Base-by-base conservation (phyloP, 73 alveolate species). In the Paramecium sonneborni region DNA sequence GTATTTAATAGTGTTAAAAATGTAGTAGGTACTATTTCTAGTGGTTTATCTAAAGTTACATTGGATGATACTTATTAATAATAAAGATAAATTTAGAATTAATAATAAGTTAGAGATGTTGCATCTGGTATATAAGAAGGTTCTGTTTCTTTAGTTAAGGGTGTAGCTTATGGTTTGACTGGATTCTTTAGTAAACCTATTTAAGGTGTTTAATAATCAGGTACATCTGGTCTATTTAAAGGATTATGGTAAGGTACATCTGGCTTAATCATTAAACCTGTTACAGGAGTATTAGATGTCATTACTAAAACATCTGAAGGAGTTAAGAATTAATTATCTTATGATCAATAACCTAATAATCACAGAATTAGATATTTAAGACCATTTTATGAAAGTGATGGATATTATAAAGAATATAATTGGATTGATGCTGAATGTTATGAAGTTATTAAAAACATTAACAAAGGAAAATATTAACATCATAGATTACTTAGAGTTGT, bases 271-370 rank as follows among this genome's bases (percentile, higher is more conserved):
- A 92, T 98, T 32, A 95, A 98, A 46, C 99, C 99, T 28, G 84
- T 96, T 7, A 76, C 96, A 30, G 99, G 99, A 21, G 96, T 95
- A 18, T 62, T 96, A 11, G 99, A 98, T 92, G 95, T 97, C 18
- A 96, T 97, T 21, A 93, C 99, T 3, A 97, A 96, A 76, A 96
- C 99, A 20, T 93, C 99, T 2, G 99, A 98, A 85, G 99, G 99
- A 24, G 93, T 98, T 8, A 98, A 97, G 92, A 97, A 98, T 93
- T 94, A 97, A 55, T 97, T 97, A 3, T 90, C 94, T 35, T 57
- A 62, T 57, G 96, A 96, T 38, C 97, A 98, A 79, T 95, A 95
- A 88, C 95, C 82, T 26, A 85, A 91, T 23, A 86, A 94, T 87
- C 95, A 95, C 37, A 96, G 99, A 86, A 70, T 93, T 18, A 92